Conservation (phyloP, 768 basidiomycete genomes). For the Lactarius pseudohatsudake region DNA sequence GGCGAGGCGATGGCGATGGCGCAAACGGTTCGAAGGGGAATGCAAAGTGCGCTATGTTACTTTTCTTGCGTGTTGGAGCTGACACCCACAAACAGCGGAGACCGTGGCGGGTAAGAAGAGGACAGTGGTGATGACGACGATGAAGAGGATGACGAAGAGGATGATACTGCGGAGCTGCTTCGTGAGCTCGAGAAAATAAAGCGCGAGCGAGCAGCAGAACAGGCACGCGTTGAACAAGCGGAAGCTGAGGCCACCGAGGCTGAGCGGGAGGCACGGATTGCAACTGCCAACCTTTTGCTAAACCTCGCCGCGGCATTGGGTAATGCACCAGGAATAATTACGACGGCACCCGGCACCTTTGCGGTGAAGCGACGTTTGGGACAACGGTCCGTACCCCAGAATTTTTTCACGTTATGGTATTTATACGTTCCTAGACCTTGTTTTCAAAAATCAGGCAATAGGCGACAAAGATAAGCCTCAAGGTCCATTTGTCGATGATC, state of each 20-base stretch:
- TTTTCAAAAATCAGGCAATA: slow-evolving; percentile 98
- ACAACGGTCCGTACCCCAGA: slow-evolving; percentile 64
- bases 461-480: slow-evolving; percentile 59
- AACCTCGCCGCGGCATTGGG: slow-evolving; percentile 92
- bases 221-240: slow-evolving; percentile 76
- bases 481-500: slow-evolving; percentile 92
- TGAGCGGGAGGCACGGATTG: slow-evolving; percentile 77
- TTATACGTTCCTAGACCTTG: slow-evolving; percentile 60
- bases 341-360: slow-evolving; percentile 78
- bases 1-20: slow-evolving; percentile 49
- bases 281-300: slow-evolving; percentile 82
- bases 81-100: background rate
- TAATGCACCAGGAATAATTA: slow-evolving; percentile 68
- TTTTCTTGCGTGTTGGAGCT: background rate
- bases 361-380: slow-evolving; percentile 91
- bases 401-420: background rate
- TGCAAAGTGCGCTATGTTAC: slow-evolving; percentile 1
- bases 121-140: slow-evolving; percentile 51
- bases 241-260: slow-evolving; percentile 58
- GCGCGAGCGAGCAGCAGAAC: slow-evolving; percentile 56
- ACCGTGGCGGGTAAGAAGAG: slow-evolving; percentile 30
- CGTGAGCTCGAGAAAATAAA: slow-evolving; percentile 92
- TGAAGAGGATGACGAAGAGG: slow-evolving; percentile 67
- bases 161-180: slow-evolving; percentile 90
- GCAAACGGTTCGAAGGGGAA: slow-evolving; percentile 21